phyloP scores from a whole-genome alignment of 352 stramenopile genomes.

The Globisporangium nunn region DNA sequence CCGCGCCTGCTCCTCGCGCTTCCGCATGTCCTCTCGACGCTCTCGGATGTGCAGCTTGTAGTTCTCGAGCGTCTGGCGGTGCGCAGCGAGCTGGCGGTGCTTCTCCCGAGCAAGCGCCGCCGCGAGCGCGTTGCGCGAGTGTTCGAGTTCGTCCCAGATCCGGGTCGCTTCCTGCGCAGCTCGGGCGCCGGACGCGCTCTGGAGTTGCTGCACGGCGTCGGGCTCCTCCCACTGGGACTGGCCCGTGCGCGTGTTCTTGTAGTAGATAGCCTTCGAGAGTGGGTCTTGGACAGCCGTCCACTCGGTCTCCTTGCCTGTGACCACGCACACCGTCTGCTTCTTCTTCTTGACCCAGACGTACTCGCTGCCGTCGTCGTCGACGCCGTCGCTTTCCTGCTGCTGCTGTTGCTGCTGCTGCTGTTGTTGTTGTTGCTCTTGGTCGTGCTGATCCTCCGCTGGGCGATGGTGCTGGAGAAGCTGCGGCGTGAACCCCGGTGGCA shows the following conservation, averaged over 20 bases:
- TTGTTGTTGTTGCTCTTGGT: not conserved
- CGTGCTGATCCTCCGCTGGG: no score
- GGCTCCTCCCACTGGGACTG: constrained; percentile 68
- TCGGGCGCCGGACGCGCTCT: constrained; percentile 34
- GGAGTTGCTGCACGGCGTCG: constrained; percentile 47
- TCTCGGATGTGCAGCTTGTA: constrained; percentile 33
- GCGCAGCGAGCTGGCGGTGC: constrained; percentile 24
- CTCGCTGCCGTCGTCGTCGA: constrained; percentile 37
- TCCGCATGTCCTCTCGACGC: constrained; percentile 49
- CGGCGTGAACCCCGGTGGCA: constrained; percentile 27
- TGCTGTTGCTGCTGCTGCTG: constrained; percentile 16
- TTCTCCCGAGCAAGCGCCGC: constrained; percentile 34
- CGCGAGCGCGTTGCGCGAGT: constrained; percentile 29
- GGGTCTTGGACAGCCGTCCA: constrained; percentile 61
- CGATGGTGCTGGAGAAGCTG: constrained; percentile 12
- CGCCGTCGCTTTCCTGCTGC: constrained; percentile 20
- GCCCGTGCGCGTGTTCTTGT: constrained; percentile 61
- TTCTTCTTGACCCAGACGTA: constrained; percentile 80
- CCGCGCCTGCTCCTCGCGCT: constrained; percentile 44
- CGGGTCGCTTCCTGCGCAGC: constrained; percentile 46
- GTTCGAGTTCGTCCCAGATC: constrained; percentile 53
- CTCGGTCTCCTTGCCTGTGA: constrained; percentile 45
- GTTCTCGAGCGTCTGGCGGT: constrained; percentile 25
- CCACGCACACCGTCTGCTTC: constrained; percentile 57
- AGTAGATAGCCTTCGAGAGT: constrained; percentile 51